Evolutionary conservation across 805 yeast species (phyloP).

Genomic region (Yarrowia deformans): DNA sequence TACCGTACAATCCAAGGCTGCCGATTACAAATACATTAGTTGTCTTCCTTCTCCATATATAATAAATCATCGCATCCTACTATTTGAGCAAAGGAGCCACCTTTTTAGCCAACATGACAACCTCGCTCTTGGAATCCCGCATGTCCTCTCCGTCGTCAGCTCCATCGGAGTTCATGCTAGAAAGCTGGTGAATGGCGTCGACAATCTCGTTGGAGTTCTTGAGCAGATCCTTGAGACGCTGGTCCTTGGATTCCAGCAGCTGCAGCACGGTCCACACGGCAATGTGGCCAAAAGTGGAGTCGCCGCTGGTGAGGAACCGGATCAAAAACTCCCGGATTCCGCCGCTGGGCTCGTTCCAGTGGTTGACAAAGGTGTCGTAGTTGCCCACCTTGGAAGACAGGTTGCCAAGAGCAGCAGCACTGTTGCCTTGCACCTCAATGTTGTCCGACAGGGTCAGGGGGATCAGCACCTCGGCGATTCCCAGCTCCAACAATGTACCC

Average conservation of each 20-base stretch:
- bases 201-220: constrained; percentile 49
- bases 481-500: constrained; percentile 79
- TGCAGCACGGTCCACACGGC: constrained; percentile 97
- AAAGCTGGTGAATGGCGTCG: constrained; percentile 49
- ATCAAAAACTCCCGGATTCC: constrained; percentile 86
- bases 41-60: constrained; percentile 38
- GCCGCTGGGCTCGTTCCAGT: constrained; percentile 81
- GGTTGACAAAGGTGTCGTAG: constrained; percentile 75
- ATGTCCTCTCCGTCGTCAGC: constrained; percentile 37
- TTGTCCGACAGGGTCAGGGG: constrained; percentile 89
- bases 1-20: neutral
- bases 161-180: constrained; percentile 42
- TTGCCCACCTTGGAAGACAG: constrained; percentile 88
- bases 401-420: constrained; percentile 98
- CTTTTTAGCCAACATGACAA: constrained; percentile 40
- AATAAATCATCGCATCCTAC: constrained; percentile 37
- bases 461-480: constrained; percentile 84
- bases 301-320: constrained; percentile 79
- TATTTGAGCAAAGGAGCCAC: constrained; percentile 40
- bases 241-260: constrained; percentile 84
- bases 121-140: constrained; percentile 39
- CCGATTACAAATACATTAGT: constrained; percentile 37
- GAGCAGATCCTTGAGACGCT: constrained; percentile 55
- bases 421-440: constrained; percentile 96
- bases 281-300: constrained; percentile 96